phyloP scores from a whole-genome alignment of 768 basidiomycete genomes.

The Chalciporus pseudorubinellus region DNA sequence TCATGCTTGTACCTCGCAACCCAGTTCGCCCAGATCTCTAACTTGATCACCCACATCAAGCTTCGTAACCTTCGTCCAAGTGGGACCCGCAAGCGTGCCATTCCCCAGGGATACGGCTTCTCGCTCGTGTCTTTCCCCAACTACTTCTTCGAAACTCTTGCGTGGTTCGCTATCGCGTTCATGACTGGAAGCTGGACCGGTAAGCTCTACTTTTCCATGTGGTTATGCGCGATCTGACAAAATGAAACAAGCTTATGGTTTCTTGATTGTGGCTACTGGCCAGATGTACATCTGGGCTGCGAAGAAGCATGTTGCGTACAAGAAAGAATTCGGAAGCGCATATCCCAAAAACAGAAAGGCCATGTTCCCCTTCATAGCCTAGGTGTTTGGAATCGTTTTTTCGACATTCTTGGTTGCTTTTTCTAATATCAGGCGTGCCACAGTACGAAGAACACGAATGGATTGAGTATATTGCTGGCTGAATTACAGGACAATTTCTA shows the following conservation, averaged over 20 bases:
- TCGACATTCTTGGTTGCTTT: background rate
- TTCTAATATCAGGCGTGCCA: too few species aligned
- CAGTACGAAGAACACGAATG: too few species aligned
- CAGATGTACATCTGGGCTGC: slow-evolving; percentile 87
- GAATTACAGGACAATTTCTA: background rate
- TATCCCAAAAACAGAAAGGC: slow-evolving; percentile 75
- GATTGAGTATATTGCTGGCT: background rate
- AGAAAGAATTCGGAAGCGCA: slow-evolving; percentile 88
- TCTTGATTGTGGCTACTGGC: slow-evolving; percentile 54
- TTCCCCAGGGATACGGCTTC: slow-evolving; percentile 94
- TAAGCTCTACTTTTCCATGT: slow-evolving; percentile 36
- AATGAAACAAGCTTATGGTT: slow-evolving; percentile 52
- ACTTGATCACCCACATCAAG: slow-evolving; percentile 78
- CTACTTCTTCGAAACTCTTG: slow-evolving; percentile 88
- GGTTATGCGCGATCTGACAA: background rate
- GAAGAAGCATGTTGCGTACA: slow-evolving; percentile 88
- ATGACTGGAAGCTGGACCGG: slow-evolving; percentile 80
- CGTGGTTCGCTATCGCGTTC: slow-evolving; percentile 64
- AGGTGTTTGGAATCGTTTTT: background rate
- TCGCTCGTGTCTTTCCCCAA: slow-evolving; percentile 85
- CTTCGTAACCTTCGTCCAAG: slow-evolving; percentile 81
- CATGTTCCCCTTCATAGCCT: slow-evolving; percentile 65
- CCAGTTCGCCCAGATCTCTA: slow-evolving; percentile 83
- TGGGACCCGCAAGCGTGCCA: slow-evolving; percentile 74
- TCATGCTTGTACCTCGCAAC: background rate